These are phyloP conservation scores for Blastobotrys mokoenaii DNA, from an alignment of 805 yeast genomes.

Conservation along the genomic window DNA sequence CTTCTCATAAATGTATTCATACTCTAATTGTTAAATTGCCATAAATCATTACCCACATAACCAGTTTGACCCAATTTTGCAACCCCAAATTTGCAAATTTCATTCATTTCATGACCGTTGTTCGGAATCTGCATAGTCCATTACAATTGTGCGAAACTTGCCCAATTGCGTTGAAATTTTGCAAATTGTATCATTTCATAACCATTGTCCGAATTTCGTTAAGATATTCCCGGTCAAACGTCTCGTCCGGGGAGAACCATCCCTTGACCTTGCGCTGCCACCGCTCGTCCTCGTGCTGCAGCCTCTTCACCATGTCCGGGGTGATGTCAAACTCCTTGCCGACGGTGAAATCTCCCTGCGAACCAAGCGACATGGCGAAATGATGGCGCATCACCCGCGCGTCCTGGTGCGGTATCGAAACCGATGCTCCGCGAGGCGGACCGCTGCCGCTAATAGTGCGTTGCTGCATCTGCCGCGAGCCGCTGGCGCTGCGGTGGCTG, in stretches of 20 bases:
- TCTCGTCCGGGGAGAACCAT: conserved; percentile 26
- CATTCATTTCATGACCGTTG: too few relatives aligned
- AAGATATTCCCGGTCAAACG: conserved; percentile 21
- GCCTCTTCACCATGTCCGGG: conserved; percentile 18
- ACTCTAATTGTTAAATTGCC: too few relatives aligned
- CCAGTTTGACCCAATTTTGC: too few relatives aligned
- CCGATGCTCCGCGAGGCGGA: conserved; percentile 4
- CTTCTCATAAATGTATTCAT: too few relatives aligned
- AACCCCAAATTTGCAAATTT: too few relatives aligned
- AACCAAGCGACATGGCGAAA: not conserved
- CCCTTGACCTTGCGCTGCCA: conserved; percentile 27
- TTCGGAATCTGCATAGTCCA: too few relatives aligned
- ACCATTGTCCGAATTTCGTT: conserved; percentile 29
- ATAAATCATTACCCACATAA: too few relatives aligned
- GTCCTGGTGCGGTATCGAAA: too few relatives aligned
- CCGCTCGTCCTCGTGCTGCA: conserved; percentile 28
- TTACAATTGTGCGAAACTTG: too few relatives aligned
- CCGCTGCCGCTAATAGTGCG: not conserved
- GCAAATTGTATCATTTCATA: too few relatives aligned
- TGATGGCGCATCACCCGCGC: not conserved
- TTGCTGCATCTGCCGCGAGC: not conserved
- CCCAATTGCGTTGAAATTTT: too few relatives aligned
- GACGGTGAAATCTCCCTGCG: conserved; percentile 20
- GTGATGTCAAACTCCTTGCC: conserved; percentile 28
- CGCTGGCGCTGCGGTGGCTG: not conserved